Evolutionary conservation across 192 early-diverging fungal genomes (phyloP).

Genomic region (Coemansia furcata): DNA sequence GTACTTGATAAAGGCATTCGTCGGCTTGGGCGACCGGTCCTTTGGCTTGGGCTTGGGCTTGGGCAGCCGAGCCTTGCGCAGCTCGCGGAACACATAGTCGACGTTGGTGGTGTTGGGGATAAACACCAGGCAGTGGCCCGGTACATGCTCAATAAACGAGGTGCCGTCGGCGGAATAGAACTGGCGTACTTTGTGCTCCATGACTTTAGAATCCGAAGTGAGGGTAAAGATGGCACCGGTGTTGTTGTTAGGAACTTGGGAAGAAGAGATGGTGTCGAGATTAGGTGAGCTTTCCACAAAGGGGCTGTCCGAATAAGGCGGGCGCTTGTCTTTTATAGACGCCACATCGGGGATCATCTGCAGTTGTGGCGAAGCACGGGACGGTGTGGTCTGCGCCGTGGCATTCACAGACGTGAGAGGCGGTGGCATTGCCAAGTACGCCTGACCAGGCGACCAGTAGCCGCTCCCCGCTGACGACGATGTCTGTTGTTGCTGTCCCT

Average conservation of each 20-base stretch:
- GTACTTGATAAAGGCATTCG: conserved; percentile 53
- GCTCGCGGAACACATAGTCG: conserved; percentile 27
- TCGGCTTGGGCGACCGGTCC: conserved; percentile 41
- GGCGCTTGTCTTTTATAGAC: conserved; percentile 29
- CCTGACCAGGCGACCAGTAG: conserved; percentile 10
- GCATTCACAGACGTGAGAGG: conserved; percentile 1
- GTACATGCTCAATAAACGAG: conserved; percentile 48
- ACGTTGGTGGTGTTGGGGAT: conserved; percentile 37
- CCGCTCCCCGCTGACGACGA: conserved; percentile 1
- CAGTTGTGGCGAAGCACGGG: conserved; percentile 33
- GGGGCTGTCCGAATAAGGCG: conserved; percentile 2
- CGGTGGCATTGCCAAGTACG: conserved; percentile 18
- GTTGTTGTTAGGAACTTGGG: conserved; percentile 5
- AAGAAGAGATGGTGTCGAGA: conserved; percentile 4
- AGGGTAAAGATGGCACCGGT: conserved; percentile 15
- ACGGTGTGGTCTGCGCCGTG: conserved; percentile 9
- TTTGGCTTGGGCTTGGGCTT: conserved; percentile 24
- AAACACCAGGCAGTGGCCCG: conserved; percentile 51
- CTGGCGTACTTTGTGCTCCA: conserved; percentile 45
- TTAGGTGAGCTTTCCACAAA: conserved; percentile 1
- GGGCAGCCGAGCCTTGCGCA: conserved; percentile 35
- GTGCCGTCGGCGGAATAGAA: conserved; percentile 39
- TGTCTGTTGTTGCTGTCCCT: conserved; percentile 9
- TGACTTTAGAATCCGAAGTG: conserved; percentile 13
- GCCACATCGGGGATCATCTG: conserved; percentile 24